Percentiles rank a stretch among this genome's conserved stretches.
Conservation (phyloP, 2,329 filamentous ascomycete species). For the Penicillium sp. region DNA sequence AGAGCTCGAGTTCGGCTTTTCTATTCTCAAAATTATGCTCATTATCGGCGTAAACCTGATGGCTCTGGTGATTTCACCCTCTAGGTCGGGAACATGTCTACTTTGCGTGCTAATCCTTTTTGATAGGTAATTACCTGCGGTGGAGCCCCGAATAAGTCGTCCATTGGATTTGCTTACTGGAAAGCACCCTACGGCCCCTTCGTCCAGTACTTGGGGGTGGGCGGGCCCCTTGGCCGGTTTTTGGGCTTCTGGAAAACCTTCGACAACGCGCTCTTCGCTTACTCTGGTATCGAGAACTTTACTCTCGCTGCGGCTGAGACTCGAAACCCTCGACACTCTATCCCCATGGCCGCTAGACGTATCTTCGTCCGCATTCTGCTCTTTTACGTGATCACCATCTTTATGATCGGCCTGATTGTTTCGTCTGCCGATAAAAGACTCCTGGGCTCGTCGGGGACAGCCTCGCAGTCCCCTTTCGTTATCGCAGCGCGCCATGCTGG, state of each 20-base stretch:
- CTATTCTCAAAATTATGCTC: slow-evolving; percentile 50
- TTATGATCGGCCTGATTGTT: slow-evolving; percentile 38
- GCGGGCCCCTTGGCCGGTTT: slow-evolving; percentile 38
- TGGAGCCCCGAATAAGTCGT: slow-evolving; percentile 25
- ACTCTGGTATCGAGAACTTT: slow-evolving; percentile 42
- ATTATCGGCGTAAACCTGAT: slow-evolving; percentile 56
- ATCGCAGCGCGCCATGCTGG: slow-evolving; percentile 42
- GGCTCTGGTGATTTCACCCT: slow-evolving; percentile 30
- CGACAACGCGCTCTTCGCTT: slow-evolving; percentile 20
- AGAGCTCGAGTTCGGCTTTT: slow-evolving; percentile 50
- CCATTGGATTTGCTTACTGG: slow-evolving; percentile 40
- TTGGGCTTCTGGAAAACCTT: slow-evolving; percentile 35
- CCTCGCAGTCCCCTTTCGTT: slow-evolving; percentile 33
- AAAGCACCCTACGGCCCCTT: slow-evolving; percentile 32
- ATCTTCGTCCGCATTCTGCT: slow-evolving; percentile 48
- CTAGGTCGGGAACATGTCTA: neutral
- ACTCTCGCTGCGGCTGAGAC: slow-evolving; percentile 47
- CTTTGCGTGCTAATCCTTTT: neutral
- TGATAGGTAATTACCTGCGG: slow-evolving; percentile 30
- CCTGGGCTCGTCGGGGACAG: slow-evolving; percentile 40
- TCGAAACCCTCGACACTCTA: slow-evolving; percentile 41
- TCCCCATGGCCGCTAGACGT: slow-evolving; percentile 46
- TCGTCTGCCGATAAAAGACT: slow-evolving; percentile 42
- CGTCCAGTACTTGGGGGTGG: slow-evolving; percentile 35
- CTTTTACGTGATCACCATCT: slow-evolving; percentile 49